Evolutionary conservation across 495 filamentous ascomycete species (phyloP).

Genomic region (Rhizodiscina lignyota): DNA sequence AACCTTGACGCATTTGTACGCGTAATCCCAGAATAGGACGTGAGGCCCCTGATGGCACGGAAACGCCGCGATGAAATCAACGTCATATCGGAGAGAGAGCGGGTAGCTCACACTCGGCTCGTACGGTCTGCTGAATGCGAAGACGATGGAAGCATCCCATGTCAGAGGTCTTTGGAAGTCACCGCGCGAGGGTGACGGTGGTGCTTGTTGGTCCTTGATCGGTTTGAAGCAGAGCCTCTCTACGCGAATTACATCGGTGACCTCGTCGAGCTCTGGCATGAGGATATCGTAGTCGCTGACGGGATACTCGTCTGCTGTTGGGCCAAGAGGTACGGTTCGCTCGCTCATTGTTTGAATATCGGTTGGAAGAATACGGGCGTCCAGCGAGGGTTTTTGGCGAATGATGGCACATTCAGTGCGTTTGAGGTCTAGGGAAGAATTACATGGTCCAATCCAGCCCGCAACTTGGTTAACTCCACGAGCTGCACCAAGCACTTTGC

Average conservation of each 20-base stretch:
- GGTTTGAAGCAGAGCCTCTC: slow-evolving; percentile 39
- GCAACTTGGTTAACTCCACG: slow-evolving; percentile 21
- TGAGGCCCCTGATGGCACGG: slow-evolving; percentile 56
- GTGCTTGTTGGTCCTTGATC: slow-evolving; percentile 7
- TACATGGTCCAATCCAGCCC: slow-evolving; percentile 51
- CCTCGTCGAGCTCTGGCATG: slow-evolving; percentile 30
- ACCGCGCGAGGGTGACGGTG: slow-evolving; percentile 4
- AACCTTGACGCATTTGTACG: slow-evolving; percentile 32
- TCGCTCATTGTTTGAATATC: slow-evolving; percentile 41
- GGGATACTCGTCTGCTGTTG: slow-evolving; percentile 35
- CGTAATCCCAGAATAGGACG: slow-evolving; percentile 50
- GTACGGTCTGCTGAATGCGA: slow-evolving; percentile 51
- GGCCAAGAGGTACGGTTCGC: slow-evolving; percentile 49
- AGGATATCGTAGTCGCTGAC: slow-evolving; percentile 44
- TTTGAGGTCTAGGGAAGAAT: slow-evolving; percentile 40
- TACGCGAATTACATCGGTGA: slow-evolving; percentile 45
- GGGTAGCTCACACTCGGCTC: slow-evolving; percentile 48
- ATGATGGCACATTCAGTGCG: slow-evolving; percentile 47
- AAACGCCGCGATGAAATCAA: slow-evolving; percentile 47
- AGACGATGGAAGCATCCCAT: slow-evolving; percentile 48
- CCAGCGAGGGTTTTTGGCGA: slow-evolving; percentile 30
- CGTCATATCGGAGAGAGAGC: slow-evolving; percentile 43
- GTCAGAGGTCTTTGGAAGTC: slow-evolving; percentile 19
- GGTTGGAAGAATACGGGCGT: slow-evolving; percentile 27
- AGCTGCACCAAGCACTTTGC: slow-evolving; percentile 44